Conservation (phyloP, 345 rosid genomes). For the Rubroshorea leprosula region DNA sequence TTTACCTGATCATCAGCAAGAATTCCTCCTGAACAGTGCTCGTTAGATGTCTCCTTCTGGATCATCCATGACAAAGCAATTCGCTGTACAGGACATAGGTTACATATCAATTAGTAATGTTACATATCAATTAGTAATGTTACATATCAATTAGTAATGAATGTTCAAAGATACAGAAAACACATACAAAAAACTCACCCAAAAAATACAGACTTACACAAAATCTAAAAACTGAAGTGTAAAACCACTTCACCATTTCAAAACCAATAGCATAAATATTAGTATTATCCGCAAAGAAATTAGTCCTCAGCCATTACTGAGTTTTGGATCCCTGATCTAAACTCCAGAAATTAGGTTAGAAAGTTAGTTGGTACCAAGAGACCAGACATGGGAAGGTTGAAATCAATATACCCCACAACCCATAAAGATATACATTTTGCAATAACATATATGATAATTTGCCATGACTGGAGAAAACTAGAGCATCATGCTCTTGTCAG, state of each 20-base stretch:
- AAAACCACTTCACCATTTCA: slow-evolving; percentile 7
- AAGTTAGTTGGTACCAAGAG: background rate
- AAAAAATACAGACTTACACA: slow-evolving; percentile 10
- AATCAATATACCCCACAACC: background rate
- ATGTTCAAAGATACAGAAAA: background rate
- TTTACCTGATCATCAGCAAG: slow-evolving; percentile 97
- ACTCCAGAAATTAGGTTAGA: background rate
- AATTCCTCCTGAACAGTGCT: slow-evolving; percentile 85
- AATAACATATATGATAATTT: background rate
- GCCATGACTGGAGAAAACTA: background rate
- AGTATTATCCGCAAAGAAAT: background rate
- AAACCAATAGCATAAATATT: too few relatives aligned
- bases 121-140: background rate
- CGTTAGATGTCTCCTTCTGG: slow-evolving; percentile 65
- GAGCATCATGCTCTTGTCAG: background rate
- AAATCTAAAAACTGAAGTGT: slow-evolving; percentile 7
- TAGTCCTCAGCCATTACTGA: background rate
- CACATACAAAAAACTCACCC: slow-evolving; percentile 3
- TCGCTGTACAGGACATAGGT: slow-evolving; percentile 44
- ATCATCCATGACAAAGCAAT: slow-evolving; percentile 98
- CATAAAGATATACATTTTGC: background rate
- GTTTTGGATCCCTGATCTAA: background rate
- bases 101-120: background rate
- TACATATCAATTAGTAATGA: background rate
- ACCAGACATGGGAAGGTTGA: background rate